Percentiles rank a stretch among this genome's conserved stretches.
These are phyloP conservation scores for Blastocystis sp. DNA, from an alignment of 352 stramenopile species.

Conservation along the genomic window DNA sequence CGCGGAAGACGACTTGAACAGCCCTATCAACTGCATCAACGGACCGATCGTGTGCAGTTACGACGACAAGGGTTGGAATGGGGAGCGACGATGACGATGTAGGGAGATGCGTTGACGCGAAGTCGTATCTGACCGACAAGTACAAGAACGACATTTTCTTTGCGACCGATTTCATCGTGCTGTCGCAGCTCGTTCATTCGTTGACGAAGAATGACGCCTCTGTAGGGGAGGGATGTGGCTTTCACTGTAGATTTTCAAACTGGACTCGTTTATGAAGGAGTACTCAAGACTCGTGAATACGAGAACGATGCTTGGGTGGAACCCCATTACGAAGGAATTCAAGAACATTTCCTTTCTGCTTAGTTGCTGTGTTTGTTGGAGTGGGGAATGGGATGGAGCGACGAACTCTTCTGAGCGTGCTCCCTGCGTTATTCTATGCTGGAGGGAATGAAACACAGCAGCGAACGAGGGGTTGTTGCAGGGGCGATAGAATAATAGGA, in stretches of 20 bases:
- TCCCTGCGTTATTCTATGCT: too few relatives aligned
- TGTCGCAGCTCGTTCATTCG: neutral
- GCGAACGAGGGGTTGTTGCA: conserved; percentile 4
- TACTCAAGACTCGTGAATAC: neutral
- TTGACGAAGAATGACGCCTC: conserved; percentile 13
- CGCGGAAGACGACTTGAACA: conserved; percentile 24
- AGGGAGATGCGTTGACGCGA: neutral
- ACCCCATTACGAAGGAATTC: conserved; percentile 40
- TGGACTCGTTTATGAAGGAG: conserved; percentile 43
- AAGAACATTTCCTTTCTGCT: conserved; percentile 51
- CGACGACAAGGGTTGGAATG: neutral
- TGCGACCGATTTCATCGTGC: conserved; percentile 3
- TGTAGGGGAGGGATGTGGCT: neutral
- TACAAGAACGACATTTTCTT: conserved; percentile 58
- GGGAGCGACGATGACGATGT: neutral
- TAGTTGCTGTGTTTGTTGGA: conserved; percentile 18
- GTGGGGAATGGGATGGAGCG: too few relatives aligned
- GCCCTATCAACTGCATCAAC: conserved; percentile 44
- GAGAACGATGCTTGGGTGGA: conserved; percentile 41
- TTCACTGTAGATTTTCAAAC: conserved; percentile 11
- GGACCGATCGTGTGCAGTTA: conserved; percentile 57
- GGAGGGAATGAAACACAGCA: too few relatives aligned
- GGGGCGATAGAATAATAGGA: conserved; percentile 18
- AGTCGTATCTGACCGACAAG: conserved; percentile 14
- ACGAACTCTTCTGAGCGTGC: too few relatives aligned